Conservation (phyloP, 441 rosid genomes). For the Pelargonium australe region DNA sequence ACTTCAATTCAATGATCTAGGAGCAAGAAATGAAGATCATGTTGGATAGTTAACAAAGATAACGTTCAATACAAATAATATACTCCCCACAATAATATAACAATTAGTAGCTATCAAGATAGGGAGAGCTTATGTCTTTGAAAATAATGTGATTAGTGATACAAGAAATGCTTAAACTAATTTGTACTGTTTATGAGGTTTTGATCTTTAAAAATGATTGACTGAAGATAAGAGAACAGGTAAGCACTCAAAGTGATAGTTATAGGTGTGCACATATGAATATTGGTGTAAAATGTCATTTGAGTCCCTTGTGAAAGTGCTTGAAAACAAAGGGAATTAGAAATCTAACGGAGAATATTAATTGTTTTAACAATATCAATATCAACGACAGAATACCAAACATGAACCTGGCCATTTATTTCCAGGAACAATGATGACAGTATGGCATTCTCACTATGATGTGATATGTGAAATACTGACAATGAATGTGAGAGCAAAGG, state of each 20-base stretch:
- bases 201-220: neutral
- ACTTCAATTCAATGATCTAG: neutral
- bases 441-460: neutral
- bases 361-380: neutral
- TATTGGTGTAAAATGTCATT: neutral
- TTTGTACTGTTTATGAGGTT: neutral
- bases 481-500: constrained; percentile 11
- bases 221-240: neutral
- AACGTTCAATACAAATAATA: neutral
- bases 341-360: constrained; percentile 1
- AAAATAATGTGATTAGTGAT: neutral
- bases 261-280: too few species aligned
- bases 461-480: neutral
- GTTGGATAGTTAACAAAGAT: neutral
- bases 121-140: neutral
- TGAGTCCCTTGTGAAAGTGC: neutral
- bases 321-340: neutral
- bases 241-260: too few species aligned
- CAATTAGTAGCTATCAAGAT: neutral
- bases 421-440: neutral
- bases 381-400: neutral
- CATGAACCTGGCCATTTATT: neutral
- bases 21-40: neutral
- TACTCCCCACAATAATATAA: neutral
- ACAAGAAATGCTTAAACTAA: neutral